A percentile compares a stretch with the other conserved stretches of the same genome.
These are phyloP conservation scores for Biscutella laevigata DNA, from an alignment of 441 rosid species.

Conservation along the genomic window DNA sequence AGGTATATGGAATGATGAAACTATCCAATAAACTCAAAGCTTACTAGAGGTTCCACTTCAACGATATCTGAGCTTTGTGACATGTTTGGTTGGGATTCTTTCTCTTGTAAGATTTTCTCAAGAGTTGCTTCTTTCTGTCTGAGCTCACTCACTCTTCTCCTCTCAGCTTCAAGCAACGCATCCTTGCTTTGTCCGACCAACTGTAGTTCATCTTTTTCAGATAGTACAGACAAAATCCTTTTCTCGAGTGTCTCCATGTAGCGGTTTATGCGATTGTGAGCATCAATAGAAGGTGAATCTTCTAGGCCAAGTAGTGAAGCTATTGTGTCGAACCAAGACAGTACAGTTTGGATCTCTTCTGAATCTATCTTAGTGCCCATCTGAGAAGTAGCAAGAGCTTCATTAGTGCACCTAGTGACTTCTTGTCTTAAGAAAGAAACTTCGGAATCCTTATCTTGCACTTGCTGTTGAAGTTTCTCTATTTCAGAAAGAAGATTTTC, in stretches of 20 bases:
- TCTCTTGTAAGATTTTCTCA: slow-evolving; percentile 57
- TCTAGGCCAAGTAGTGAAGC: slow-evolving; percentile 39
- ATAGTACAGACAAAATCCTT: slow-evolving; percentile 45
- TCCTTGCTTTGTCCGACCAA: slow-evolving; percentile 53
- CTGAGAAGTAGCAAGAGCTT: slow-evolving; percentile 73
- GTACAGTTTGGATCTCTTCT: slow-evolving; percentile 49
- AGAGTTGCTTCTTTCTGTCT: slow-evolving; percentile 53
- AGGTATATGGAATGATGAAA: neutral
- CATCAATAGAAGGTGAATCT: slow-evolving; percentile 39
- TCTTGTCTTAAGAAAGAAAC: slow-evolving; percentile 97
- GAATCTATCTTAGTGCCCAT: slow-evolving; percentile 47
- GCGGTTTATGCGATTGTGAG: slow-evolving; percentile 30
- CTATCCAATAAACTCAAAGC: slow-evolving; percentile 19
- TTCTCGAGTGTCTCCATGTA: slow-evolving; percentile 60
- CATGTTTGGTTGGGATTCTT: slow-evolving; percentile 54
- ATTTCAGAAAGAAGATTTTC: slow-evolving; percentile 77
- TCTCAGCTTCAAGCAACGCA: slow-evolving; percentile 60
- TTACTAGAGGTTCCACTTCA: slow-evolving; percentile 89
- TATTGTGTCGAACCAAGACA: slow-evolving; percentile 53
- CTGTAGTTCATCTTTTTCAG: slow-evolving; percentile 56
- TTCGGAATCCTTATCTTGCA: slow-evolving; percentile 88
- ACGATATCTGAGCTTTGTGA: slow-evolving; percentile 60
- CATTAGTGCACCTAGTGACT: slow-evolving; percentile 92
- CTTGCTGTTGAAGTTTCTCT: slow-evolving; percentile 83
- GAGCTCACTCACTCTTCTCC: slow-evolving; percentile 70